Conservation (phyloP, 2,329 filamentous ascomycete genomes). For the Fusarium temperatum region DNA sequence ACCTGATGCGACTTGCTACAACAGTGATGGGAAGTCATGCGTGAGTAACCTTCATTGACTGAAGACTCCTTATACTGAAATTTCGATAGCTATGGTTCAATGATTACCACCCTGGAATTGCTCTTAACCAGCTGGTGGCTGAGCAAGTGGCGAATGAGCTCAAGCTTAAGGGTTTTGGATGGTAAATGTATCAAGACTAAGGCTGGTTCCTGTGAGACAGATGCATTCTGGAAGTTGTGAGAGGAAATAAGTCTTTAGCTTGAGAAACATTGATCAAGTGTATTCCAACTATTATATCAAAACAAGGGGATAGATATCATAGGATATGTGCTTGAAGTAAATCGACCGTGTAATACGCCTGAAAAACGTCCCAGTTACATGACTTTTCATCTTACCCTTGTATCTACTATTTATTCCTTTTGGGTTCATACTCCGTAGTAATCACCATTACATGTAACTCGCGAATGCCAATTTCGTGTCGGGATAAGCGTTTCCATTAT, state of each 20-base stretch:
- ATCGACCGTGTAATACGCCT: rapidly evolving
- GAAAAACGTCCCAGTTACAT: rapidly evolving
- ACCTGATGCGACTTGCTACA: constrained; percentile 53
- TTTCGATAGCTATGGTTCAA: constrained; percentile 52
- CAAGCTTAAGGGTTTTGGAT: not conserved
- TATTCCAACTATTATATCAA: rapidly evolving
- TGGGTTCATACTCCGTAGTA: no score
- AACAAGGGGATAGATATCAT: rapidly evolving
- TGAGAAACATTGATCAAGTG: rapidly evolving
- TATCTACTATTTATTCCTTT: not conserved
- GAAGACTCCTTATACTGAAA: not conserved
- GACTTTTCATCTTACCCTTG: rapidly evolving
- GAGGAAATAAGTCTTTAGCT: rapidly evolving
- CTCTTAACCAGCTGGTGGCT: constrained; percentile 53
- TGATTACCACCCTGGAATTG: constrained; percentile 53
- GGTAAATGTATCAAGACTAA: not conserved
- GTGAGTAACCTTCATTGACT: constrained; percentile 2
- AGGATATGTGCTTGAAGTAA: no score
- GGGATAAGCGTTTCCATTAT: no score
- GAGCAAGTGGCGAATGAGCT: constrained; percentile 45
- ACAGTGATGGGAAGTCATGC: constrained; percentile 53
- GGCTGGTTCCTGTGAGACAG: rapidly evolving
- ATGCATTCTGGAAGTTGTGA: rapidly evolving
- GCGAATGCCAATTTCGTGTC: rapidly evolving
- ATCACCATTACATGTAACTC: rapidly evolving